Conservation (phyloP, 2,329 filamentous ascomycete species). For the Tolypocladium guangdongense region DNA sequence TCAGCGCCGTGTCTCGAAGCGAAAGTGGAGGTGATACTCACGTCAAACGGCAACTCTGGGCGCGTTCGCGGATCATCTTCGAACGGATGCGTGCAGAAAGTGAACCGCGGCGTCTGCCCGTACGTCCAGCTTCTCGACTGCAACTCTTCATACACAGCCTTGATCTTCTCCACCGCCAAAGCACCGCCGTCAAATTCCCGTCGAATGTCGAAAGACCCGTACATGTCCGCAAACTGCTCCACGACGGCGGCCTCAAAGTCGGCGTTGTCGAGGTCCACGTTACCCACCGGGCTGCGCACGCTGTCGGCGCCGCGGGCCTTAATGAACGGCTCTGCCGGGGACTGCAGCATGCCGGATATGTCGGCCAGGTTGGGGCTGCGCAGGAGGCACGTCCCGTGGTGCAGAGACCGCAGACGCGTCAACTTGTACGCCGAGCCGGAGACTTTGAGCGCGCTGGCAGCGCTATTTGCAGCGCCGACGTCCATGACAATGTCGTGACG, state of each 20-base stretch:
- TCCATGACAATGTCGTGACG: slow-evolving; percentile 87
- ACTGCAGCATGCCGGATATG: slow-evolving; percentile 61
- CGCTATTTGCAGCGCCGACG: slow-evolving; percentile 10
- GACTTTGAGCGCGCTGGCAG: slow-evolving; percentile 53
- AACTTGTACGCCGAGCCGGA: slow-evolving; percentile 95
- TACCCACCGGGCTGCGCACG: slow-evolving; percentile 73
- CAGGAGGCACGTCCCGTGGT: slow-evolving; percentile 87
- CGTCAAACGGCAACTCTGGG: slow-evolving; percentile 34
- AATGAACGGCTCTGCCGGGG: slow-evolving; percentile 68
- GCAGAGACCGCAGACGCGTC: slow-evolving; percentile 67
- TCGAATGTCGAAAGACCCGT: slow-evolving; percentile 33
- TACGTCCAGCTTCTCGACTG: slow-evolving; percentile 67
- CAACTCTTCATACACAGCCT: slow-evolving; percentile 18
- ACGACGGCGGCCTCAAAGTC: slow-evolving; percentile 46
- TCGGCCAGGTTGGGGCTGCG: slow-evolving; percentile 60
- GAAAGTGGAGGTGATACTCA: slow-evolving; percentile 17
- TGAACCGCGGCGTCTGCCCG: slow-evolving; percentile 77
- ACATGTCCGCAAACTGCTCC: slow-evolving; percentile 56
- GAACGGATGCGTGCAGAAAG: slow-evolving; percentile 51
- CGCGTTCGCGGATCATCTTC: slow-evolving; percentile 47
- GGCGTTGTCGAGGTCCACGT: slow-evolving; percentile 48
- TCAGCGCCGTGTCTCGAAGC: neutral
- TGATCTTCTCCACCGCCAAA: slow-evolving; percentile 38
- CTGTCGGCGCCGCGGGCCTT: slow-evolving; percentile 81
- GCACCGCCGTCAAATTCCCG: slow-evolving; percentile 37